A percentile compares a stretch with the other conserved stretches of the same genome.
These are phyloP conservation scores for Globisporangium orthogonon DNA, from an alignment of 352 stramenopile species.

Conservation along the genomic window DNA sequence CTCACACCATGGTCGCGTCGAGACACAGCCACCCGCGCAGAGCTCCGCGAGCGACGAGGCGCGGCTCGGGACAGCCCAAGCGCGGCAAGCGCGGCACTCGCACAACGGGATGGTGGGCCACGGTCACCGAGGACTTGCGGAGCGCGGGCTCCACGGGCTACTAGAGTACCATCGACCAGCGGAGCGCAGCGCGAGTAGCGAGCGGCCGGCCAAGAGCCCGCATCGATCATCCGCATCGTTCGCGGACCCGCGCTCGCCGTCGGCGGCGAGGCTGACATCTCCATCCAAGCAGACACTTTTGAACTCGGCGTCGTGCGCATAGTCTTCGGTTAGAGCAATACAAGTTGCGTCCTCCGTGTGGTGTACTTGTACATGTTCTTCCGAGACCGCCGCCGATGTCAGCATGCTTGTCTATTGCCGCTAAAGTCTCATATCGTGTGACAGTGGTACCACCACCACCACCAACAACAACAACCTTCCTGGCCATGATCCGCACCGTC, in stretches of 20 bases:
- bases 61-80: not conserved
- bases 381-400: no score
- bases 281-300: conserved; percentile 1
- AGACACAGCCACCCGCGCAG: conserved; percentile 1
- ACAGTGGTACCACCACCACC: no score
- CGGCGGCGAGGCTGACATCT: not conserved
- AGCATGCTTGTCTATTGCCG: not conserved
- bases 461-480: no score
- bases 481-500: conserved; percentile 45
- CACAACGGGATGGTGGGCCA: not conserved
- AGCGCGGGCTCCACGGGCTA: conserved; percentile 2
- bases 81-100: not conserved
- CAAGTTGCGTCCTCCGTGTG: not conserved
- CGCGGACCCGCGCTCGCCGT: not conserved
- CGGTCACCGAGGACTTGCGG: not conserved
- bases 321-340: not conserved
- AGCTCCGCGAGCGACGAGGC: not conserved
- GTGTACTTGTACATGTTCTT: no score
- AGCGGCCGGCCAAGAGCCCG: not conserved
- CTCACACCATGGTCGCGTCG: conserved; percentile 9
- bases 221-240: conserved; percentile 3
- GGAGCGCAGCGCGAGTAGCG: conserved; percentile 1
- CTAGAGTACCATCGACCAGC: not conserved
- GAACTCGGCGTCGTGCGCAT: conserved; percentile 7
- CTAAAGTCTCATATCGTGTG: no score